Conservation (phyloP, 177 flowering plant species). For the Vitis hybrid region DNA sequence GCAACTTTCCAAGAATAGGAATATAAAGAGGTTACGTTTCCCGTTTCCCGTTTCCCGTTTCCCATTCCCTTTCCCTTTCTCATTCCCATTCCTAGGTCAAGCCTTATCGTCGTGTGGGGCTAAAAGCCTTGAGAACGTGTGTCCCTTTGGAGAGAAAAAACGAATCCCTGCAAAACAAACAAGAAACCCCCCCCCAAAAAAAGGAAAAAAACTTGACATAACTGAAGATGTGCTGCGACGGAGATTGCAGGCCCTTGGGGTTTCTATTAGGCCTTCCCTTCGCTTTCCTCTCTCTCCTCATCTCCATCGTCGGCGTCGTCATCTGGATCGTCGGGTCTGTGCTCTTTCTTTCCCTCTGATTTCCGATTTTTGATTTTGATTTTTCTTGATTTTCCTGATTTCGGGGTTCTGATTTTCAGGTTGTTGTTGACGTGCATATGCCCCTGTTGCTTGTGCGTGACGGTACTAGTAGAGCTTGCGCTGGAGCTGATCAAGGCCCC, state of each 20-base stretch:
- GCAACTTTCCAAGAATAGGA: no score
- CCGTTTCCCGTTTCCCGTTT: no score
- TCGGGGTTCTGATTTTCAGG: slow-evolving; percentile 34
- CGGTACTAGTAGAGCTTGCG: slow-evolving; percentile 79
- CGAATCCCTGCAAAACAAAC: no score
- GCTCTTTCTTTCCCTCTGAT: not conserved
- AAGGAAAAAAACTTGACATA: not conserved
- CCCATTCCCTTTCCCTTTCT: no score
- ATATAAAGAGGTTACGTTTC: no score
- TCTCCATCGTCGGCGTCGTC: slow-evolving; percentile 77
- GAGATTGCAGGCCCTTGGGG: slow-evolving; percentile 86
- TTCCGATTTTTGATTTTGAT: not conserved
- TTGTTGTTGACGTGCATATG: slow-evolving; percentile 70
- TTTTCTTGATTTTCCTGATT: not conserved
- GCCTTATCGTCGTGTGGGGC: no score
- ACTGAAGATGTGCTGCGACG: slow-evolving; percentile 44
- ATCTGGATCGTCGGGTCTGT: slow-evolving; percentile 93
- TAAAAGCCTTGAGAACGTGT: no score
- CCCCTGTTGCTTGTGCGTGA: slow-evolving; percentile 92
- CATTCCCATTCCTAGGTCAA: no score
- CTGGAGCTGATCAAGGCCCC: slow-evolving; percentile 83
- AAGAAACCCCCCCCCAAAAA: no score
- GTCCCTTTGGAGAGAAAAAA: no score
- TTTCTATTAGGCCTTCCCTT: slow-evolving; percentile 91
- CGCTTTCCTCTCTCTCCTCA: slow-evolving; percentile 69